phyloP scores from a whole-genome alignment of 371 early-diverging fungal genomes.

The Mortierella sp. region DNA sequence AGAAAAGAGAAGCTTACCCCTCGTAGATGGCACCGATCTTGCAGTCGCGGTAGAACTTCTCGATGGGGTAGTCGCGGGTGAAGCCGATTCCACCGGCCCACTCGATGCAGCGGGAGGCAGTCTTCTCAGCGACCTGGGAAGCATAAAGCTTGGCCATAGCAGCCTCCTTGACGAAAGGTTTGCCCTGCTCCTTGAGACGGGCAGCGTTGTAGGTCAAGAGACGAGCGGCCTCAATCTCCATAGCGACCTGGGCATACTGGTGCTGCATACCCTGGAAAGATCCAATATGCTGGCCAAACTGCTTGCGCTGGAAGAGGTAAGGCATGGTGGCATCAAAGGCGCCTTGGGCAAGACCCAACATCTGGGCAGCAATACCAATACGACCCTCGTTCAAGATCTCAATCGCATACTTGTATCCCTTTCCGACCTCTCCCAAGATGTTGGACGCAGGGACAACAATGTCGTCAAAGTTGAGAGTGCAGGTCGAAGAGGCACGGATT shows the following conservation, averaged over 20 bases:
- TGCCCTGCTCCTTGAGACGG: constrained; percentile 94
- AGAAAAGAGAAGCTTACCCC: constrained; percentile 53
- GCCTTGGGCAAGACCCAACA: constrained; percentile 98
- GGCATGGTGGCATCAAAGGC: constrained; percentile 92
- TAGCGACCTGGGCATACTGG: constrained; percentile 96
- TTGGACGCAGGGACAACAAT: constrained; percentile 91
- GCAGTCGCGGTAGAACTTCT: constrained; percentile 97
- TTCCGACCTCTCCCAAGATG: constrained; percentile 93
- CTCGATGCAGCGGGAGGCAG: constrained; percentile 92
- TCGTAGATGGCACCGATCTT: constrained; percentile 93
- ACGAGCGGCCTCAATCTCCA: constrained; percentile 97
- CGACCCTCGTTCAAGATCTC: constrained; percentile 98
- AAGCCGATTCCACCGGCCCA: constrained; percentile 99
- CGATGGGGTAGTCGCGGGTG: constrained; percentile 87
- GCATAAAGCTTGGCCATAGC: constrained; percentile 98
- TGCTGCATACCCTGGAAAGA: constrained; percentile 98
- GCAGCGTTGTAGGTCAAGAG: constrained; percentile 98
- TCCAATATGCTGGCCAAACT: constrained; percentile 90
- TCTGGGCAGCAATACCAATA: constrained; percentile 98
- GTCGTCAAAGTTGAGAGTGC: constrained; percentile 94
- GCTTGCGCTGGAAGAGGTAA: constrained; percentile 96
- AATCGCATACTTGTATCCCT: constrained; percentile 99
- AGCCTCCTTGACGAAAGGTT: constrained; percentile 92
- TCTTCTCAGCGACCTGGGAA: constrained; percentile 94
- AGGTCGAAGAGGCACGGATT: constrained; percentile 96